Conservation (phyloP, 1,139 yeast species). For the Citeromyces siamensis region DNA sequence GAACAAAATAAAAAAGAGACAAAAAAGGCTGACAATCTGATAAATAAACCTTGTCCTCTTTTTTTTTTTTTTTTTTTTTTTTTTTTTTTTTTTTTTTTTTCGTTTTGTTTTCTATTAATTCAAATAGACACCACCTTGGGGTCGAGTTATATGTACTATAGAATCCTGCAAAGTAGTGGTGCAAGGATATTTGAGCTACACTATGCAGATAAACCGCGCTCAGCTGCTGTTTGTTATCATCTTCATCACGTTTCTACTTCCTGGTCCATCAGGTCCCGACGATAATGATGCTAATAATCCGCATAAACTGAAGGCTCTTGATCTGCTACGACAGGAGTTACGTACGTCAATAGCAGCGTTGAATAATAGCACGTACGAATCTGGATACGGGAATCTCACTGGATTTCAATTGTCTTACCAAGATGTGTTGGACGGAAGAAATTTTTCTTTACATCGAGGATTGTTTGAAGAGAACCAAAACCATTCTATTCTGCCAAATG, state of each 20-base stretch:
- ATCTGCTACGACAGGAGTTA: constrained; percentile 20
- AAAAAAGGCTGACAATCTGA: no score
- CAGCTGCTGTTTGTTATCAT: constrained; percentile 19
- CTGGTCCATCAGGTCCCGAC: constrained; percentile 22
- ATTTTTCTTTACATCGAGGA: constrained; percentile 10
- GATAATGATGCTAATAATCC: constrained; percentile 19
- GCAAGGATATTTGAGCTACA: neutral
- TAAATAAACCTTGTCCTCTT: no score
- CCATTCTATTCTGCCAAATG: constrained; percentile 49
- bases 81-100: no score
- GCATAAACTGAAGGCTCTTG: constrained; percentile 14
- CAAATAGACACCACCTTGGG: no score
- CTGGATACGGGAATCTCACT: constrained; percentile 62
- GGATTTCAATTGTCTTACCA: constrained; percentile 55
- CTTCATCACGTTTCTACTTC: constrained; percentile 21
- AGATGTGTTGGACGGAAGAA: constrained; percentile 34
- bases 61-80: no score
- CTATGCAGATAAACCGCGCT: constrained; percentile 14
- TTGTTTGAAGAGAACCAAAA: constrained; percentile 44
- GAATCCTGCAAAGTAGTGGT: neutral
- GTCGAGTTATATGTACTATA: neutral
- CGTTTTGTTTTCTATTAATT: no score
- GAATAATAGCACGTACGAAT: constrained; percentile 26
- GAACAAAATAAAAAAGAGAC: no score
- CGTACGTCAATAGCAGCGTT: constrained; percentile 22